A percentile compares a stretch with the other conserved stretches of the same genome.
Conservation (phyloP, 805 yeast genomes). For the Yamadazyma insecticola region DNA sequence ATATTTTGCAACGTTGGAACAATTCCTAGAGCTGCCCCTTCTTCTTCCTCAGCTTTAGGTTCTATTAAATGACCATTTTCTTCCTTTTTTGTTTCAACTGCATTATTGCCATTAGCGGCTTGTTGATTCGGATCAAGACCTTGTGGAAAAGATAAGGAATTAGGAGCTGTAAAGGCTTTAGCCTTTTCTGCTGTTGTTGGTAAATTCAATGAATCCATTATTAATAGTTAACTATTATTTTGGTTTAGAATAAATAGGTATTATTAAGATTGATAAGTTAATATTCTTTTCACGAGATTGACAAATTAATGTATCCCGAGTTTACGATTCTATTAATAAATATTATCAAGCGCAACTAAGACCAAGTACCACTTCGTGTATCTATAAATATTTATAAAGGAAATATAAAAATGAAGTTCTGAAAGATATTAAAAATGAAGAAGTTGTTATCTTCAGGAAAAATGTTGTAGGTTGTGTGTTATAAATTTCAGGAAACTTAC, state of each 20-base stretch:
- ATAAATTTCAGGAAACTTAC: no score
- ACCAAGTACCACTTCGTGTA: not conserved
- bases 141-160: constrained; percentile 61
- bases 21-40: constrained; percentile 85
- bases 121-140: constrained; percentile 26
- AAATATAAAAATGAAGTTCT: no score
- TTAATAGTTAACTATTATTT: constrained; percentile 3
- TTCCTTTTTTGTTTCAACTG: constrained; percentile 12
- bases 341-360: no score
- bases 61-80: constrained; percentile 22
- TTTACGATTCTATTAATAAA: no score
- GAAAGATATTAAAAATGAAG: no score
- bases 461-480: no score
- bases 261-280: constrained; percentile 34
- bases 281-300: constrained; percentile 30
- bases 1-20: constrained; percentile 95
- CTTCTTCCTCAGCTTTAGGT: constrained; percentile 47
- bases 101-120: not conserved
- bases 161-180: constrained; percentile 62
- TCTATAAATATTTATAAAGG: no score
- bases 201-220: constrained; percentile 68
- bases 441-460: no score
- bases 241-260: not conserved
- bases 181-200: constrained; percentile 80
- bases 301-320: constrained; percentile 44